Base-by-base conservation (phyloP, 805 yeast genomes). In the Yarrowia sp. region DNA sequence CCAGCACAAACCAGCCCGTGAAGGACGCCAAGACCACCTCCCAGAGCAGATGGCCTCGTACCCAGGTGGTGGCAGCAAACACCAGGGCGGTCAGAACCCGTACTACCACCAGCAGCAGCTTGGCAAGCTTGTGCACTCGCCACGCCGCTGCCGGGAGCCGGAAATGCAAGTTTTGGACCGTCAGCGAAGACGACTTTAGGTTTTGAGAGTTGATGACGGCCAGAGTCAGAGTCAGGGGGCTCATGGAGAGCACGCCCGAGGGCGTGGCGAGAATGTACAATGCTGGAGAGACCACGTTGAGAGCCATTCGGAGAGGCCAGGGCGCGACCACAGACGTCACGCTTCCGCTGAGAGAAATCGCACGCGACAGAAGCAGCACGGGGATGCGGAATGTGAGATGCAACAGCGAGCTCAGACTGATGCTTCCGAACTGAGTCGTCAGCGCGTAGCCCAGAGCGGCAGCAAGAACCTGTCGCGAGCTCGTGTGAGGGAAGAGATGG, bases 1-100 rank as follows among this genome's bases (percentile, higher is more conserved):
- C 80, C 21, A 76, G 70, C 6, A 77, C 72, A 16, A 76, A 73
- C 78, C 78, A 77, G 13, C 78, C 79, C 12, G 76, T 70, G 49
- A 73, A 70, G 22, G 73, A 74, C 3, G 76, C 76, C 9, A 76
- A 64, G 9, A 77, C 63, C 1, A 77, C 80, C 12, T 77, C 73
- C 61, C 61, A 55, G 4, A 55, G 36, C 19, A 29, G 19, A 31
- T 77, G 77, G 2, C 77, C 77, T 31, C 74, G 76, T 6, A 71
- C 70, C 80, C 80, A 77, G 19, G 76, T 76, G 6, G 70, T 67
- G 29, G 74, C 68, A 0, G 76, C 79, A 35, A 77, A 67, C 5
- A 67, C 65, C 4, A 76, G 63, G 2, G 78, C 73, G 18, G 76
- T 73, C 51, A 74, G 64, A 14, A 70, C 66, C 3, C 78, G 70